These are phyloP conservation scores for Saturnispora gosingensis DNA, from an alignment of 805 yeast species.

Conservation along the genomic window DNA sequence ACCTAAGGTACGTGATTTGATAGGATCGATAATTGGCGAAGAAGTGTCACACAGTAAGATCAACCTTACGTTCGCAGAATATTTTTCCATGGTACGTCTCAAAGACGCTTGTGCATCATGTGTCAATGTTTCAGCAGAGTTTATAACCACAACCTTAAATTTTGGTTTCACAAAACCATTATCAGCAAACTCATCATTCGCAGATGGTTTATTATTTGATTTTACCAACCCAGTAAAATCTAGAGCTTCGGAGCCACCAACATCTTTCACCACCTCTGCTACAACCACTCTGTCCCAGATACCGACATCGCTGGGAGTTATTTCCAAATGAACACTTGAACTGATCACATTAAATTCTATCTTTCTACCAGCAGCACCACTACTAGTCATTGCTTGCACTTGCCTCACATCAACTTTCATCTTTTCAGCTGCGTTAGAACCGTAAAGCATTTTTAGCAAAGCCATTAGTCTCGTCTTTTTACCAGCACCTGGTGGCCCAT, in stretches of 20 bases:
- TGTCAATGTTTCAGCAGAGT: slow-evolving; percentile 83
- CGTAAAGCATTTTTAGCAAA: slow-evolving; percentile 70
- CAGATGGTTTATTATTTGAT: slow-evolving; percentile 4
- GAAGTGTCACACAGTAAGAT: slow-evolving; percentile 82
- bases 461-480: slow-evolving; percentile 89
- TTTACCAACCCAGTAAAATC: slow-evolving; percentile 48
- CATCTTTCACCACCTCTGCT: slow-evolving; percentile 86
- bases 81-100: slow-evolving; percentile 93
- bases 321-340: slow-evolving; percentile 82
- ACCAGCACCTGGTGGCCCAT: slow-evolving; percentile 97
- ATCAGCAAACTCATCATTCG: background rate
- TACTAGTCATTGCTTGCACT: slow-evolving; percentile 37
- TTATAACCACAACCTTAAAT: slow-evolving; percentile 75
- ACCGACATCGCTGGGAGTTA: slow-evolving; percentile 96
- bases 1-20: slow-evolving; percentile 82
- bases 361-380: slow-evolving; percentile 62
- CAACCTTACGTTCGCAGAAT: slow-evolving; percentile 77
- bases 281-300: slow-evolving; percentile 91
- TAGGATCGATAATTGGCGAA: slow-evolving; percentile 87
- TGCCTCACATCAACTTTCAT: slow-evolving; percentile 79
- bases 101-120: slow-evolving; percentile 95
- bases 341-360: slow-evolving; percentile 90
- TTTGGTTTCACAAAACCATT: slow-evolving; percentile 31
- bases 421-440: slow-evolving; percentile 62
- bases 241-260: slow-evolving; percentile 94